These are phyloP conservation scores for Neoboletus brunneissimus DNA, from an alignment of 768 basidiomycete species.

Conservation along the genomic window DNA sequence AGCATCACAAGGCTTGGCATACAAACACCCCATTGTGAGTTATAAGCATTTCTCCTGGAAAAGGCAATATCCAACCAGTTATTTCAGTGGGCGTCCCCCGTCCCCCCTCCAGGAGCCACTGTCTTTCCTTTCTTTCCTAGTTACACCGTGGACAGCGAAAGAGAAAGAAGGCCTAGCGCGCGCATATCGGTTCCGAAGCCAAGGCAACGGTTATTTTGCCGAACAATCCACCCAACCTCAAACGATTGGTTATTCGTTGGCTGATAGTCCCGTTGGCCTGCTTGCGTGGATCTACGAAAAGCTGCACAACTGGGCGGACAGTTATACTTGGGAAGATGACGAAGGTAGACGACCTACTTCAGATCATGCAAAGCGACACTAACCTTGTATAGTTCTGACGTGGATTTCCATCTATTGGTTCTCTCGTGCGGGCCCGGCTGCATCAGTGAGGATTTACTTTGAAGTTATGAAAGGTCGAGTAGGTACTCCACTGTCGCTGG, in stretches of 20 bases:
- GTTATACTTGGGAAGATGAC: conserved; percentile 54
- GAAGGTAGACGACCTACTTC: conserved; percentile 38
- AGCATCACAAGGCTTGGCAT: too few species aligned
- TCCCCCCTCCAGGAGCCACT: conserved; percentile 16
- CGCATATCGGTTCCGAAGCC: conserved; percentile 11
- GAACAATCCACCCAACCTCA: conserved; percentile 45
- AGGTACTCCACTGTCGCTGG: neutral
- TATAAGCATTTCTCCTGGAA: too few species aligned
- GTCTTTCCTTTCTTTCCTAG: conserved; percentile 23
- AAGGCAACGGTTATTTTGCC: conserved; percentile 31
- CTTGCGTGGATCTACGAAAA: conserved; percentile 54
- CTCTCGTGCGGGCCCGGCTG: conserved; percentile 56
- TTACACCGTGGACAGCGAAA: conserved; percentile 9
- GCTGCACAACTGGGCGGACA: conserved; percentile 44
- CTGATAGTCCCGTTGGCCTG: conserved; percentile 55
- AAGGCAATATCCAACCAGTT: too few species aligned
- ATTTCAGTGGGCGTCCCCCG: too few species aligned
- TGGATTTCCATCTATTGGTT: conserved; percentile 61
- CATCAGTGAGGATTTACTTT: conserved; percentile 56
- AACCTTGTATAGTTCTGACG: conserved; percentile 9
- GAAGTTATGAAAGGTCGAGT: conserved; percentile 33
- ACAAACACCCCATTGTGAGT: too few species aligned
- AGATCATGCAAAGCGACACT: neutral
- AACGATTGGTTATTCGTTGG: conserved; percentile 49
- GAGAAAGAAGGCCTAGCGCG: conserved; percentile 27